Conservation (phyloP, 2,329 filamentous ascomycete genomes). For the Beauveria pseudobassiana region DNA sequence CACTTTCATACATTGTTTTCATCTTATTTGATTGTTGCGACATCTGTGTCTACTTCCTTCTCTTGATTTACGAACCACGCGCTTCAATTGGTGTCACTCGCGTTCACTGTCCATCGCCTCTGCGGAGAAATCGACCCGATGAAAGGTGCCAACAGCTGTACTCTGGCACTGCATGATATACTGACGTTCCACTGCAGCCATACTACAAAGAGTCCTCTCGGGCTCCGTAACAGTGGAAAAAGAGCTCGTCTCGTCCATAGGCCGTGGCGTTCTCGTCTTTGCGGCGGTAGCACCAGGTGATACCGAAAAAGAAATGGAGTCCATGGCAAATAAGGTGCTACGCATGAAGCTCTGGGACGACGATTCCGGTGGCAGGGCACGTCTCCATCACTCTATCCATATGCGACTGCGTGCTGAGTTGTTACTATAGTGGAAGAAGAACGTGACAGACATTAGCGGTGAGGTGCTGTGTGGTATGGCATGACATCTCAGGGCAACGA, state of each 20-base stretch:
- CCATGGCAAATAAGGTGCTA: conserved; percentile 75
- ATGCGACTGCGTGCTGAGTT: conserved; percentile 8
- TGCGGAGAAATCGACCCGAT: not conserved
- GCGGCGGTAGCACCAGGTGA: conserved; percentile 88
- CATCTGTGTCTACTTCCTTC: too few relatives aligned
- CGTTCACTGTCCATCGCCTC: not conserved
- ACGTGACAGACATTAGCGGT: conserved; percentile 77
- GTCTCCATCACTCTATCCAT: conserved; percentile 16
- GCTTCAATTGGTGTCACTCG: not conserved
- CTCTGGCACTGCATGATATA: not conserved
- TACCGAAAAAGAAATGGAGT: conserved; percentile 79
- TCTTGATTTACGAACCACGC: not conserved
- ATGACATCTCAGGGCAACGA: not conserved
- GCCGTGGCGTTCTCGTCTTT: conserved; percentile 82
- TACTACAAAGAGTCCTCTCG: conserved; percentile 88
- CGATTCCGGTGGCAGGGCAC: conserved; percentile 59
- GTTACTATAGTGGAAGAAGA: conserved; percentile 71
- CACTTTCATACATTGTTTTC: too few relatives aligned
- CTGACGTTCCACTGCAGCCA: conserved; percentile 48
- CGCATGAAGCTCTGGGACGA: conserved; percentile 92
- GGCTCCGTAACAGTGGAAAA: conserved; percentile 94
- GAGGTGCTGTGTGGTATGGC: conserved; percentile 83
- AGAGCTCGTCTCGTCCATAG: conserved; percentile 82
- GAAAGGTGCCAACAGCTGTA: not conserved
- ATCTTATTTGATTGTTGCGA: too few relatives aligned